Evolutionary conservation across 2,329 filamentous ascomycete species (phyloP).

Genomic region (Xylariaceae sp.): DNA sequence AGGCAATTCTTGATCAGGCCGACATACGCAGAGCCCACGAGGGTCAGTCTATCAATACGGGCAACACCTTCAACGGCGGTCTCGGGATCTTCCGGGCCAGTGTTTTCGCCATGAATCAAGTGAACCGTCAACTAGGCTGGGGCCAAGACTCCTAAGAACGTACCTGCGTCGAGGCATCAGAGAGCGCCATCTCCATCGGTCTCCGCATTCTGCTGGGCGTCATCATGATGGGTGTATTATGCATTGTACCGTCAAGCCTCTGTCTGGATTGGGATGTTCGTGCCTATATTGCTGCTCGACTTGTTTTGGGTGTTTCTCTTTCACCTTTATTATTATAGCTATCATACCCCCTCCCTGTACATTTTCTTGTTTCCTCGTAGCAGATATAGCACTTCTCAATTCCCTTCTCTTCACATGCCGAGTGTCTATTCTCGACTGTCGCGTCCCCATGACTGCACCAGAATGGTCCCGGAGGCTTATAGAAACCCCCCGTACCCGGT

Average conservation of each 20-base stretch:
- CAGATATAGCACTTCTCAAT: neutral
- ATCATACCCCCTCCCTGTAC: neutral
- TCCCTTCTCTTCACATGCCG: neutral
- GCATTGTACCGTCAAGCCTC: constrained; percentile 2
- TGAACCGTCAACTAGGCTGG: constrained; percentile 52
- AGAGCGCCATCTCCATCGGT: neutral
- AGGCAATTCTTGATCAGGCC: constrained; percentile 50
- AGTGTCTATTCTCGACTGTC: too few relatives aligned
- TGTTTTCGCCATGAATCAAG: constrained; percentile 45
- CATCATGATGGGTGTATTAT: neutral
- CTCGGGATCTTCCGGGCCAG: constrained; percentile 44
- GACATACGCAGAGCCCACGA: constrained; percentile 46
- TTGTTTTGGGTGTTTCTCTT: neutral
- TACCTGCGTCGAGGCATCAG: constrained; percentile 4
- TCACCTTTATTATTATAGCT: neutral
- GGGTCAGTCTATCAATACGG: constrained; percentile 36
- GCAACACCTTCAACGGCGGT: constrained; percentile 37
- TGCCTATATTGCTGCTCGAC: constrained; percentile 4
- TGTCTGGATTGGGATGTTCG: neutral
- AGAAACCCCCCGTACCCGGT: neutral
- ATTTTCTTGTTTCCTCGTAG: neutral
- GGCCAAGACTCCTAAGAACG: constrained; percentile 33
- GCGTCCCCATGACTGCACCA: too few relatives aligned
- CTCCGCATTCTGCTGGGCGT: constrained; percentile 7
- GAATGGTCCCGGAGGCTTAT: too few relatives aligned